These are phyloP conservation scores for Pyrenochaeta sp. DNA, from an alignment of 2,329 filamentous ascomycete genomes.

Conservation along the genomic window DNA sequence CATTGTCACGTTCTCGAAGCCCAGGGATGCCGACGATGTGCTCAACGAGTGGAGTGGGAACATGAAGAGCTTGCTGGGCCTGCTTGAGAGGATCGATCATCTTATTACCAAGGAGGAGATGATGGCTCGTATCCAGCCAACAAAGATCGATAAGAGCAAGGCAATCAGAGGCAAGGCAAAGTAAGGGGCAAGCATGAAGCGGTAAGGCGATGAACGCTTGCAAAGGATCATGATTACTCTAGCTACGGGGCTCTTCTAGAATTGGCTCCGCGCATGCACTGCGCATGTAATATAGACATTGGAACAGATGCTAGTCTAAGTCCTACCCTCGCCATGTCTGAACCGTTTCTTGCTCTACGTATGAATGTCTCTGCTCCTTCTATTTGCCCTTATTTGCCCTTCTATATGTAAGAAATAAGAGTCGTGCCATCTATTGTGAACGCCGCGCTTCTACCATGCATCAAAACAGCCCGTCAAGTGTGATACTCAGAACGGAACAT, in stretches of 20 bases:
- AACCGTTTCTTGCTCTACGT: no score
- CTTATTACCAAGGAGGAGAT: slow-evolving; percentile 99
- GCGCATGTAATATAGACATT: slow-evolving; percentile 49
- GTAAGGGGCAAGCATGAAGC: slow-evolving; percentile 17
- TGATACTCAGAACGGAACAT: slow-evolving; percentile 66
- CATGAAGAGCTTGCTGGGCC: slow-evolving; percentile 89
- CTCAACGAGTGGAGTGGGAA: slow-evolving; percentile 99
- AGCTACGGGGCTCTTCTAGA: slow-evolving; percentile 36
- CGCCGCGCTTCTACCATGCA: background rate
- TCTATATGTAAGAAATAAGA: background rate
- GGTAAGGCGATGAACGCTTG: slow-evolving; percentile 6
- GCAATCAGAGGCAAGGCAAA: slow-evolving; percentile 47
- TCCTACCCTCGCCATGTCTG: background rate
- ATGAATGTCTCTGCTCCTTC: background rate
- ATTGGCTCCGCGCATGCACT: slow-evolving; percentile 36
- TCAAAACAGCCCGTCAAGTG: background rate
- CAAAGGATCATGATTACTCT: slow-evolving; percentile 40
- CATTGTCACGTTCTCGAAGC: slow-evolving; percentile 93
- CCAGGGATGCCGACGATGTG: slow-evolving; percentile 92
- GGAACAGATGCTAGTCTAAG: slow-evolving; percentile 1
- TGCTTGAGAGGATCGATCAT: slow-evolving; percentile 92
- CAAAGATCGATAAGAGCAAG: slow-evolving; percentile 54
- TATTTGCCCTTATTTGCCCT: background rate
- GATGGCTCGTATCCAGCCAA: slow-evolving; percentile 95
- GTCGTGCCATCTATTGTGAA: background rate